Evolutionary conservation across 495 filamentous ascomycete species (phyloP).

Genomic region (Neurospora sp.): DNA sequence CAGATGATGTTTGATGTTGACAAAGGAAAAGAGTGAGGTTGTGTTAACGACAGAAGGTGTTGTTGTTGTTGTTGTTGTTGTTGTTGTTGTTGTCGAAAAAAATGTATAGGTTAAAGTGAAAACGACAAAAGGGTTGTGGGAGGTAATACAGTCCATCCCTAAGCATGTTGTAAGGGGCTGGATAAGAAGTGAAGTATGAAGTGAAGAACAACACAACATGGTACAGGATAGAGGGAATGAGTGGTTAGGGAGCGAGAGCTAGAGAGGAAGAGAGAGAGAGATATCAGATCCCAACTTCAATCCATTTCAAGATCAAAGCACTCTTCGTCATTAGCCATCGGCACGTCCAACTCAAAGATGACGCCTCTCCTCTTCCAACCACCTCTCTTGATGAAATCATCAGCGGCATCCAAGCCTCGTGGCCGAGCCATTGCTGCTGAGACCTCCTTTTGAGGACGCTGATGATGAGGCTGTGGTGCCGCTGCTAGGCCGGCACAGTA

Average conservation of each 20-base stretch:
- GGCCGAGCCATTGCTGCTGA: slow-evolving; percentile 2
- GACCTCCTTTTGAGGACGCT: slow-evolving; percentile 3
- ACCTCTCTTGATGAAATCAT: slow-evolving; percentile 33
- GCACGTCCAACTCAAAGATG: slow-evolving; percentile 28
- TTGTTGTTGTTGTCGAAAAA: neutral
- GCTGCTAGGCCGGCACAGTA: neutral
- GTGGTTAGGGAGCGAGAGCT: neutral
- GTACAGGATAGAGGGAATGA: neutral
- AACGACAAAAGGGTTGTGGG: neutral
- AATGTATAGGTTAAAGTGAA: neutral
- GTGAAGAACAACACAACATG: neutral
- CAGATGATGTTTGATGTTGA: neutral
- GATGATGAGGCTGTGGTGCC: neutral
- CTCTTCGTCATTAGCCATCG: slow-evolving; percentile 18
- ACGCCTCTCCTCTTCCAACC: slow-evolving; percentile 41
- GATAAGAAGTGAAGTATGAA: neutral
- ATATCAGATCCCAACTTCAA: neutral
- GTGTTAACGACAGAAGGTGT: neutral
- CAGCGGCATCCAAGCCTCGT: slow-evolving; percentile 17
- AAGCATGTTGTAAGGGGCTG: neutral
- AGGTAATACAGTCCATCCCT: neutral
- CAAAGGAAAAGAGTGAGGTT: neutral
- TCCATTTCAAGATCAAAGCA: slow-evolving; percentile 16
- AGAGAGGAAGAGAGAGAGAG: neutral
- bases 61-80: neutral